Conservation (phyloP, 1,284 basidiomycete genomes). For the Ustilago shanxiensis region DNA sequence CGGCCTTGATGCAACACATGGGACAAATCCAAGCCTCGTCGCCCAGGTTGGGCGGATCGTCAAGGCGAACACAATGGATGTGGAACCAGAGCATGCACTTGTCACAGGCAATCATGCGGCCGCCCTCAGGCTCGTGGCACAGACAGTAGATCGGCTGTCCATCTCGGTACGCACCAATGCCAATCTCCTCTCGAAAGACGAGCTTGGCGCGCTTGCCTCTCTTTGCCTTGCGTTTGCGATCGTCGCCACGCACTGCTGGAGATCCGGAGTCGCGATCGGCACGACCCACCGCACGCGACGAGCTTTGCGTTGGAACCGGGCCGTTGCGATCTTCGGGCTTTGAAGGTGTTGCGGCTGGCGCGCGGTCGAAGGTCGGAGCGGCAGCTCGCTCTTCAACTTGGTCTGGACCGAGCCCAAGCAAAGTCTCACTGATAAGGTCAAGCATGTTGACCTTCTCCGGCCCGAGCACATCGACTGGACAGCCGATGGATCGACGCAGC, state of each 20-base stretch:
- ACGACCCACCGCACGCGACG: constrained; percentile 15
- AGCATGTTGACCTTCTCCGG: constrained; percentile 54
- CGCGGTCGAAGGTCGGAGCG: constrained; percentile 12
- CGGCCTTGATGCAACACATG: constrained; percentile 68
- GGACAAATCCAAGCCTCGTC: constrained; percentile 67
- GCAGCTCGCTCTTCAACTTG: constrained; percentile 1
- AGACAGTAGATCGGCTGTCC: constrained; percentile 64
- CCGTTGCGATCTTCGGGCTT: constrained; percentile 22
- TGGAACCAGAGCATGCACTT: constrained; percentile 69
- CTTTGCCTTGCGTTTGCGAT: constrained; percentile 54
- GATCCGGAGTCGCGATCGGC: constrained; percentile 37
- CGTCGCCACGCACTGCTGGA: constrained; percentile 34
- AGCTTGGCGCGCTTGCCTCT: constrained; percentile 68
- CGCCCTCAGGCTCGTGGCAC: constrained; percentile 62
- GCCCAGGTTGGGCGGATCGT: constrained; percentile 52
- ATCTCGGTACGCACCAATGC: constrained; percentile 42
- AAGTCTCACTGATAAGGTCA: constrained; percentile 37
- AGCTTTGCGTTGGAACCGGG: constrained; percentile 8
- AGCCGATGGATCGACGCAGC: constrained; percentile 51
- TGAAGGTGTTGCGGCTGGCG: constrained; percentile 23
- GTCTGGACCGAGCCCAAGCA: constrained; percentile 23
- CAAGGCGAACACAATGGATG: constrained; percentile 63
- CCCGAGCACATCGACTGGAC: constrained; percentile 56
- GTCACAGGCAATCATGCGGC: constrained; percentile 68
- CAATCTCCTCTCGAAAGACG: constrained; percentile 66